Conservation (phyloP, 2,329 filamentous ascomycete species). For the Magnaporthiopsis rhizophila region DNA sequence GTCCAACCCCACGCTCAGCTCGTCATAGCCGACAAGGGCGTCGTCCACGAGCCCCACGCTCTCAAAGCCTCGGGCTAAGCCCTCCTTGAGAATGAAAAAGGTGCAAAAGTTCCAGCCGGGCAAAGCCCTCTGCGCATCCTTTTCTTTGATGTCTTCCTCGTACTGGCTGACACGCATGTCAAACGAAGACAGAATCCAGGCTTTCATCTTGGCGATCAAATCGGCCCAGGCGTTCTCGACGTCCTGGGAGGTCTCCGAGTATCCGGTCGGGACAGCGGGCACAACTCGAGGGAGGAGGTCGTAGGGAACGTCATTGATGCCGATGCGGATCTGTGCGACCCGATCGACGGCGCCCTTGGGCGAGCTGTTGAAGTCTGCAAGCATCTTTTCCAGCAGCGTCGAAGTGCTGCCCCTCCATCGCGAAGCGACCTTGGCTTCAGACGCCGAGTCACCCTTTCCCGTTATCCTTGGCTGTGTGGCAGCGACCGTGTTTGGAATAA, state of each 20-base stretch:
- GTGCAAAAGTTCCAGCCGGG: slow-evolving; percentile 99
- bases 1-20: slow-evolving; percentile 82
- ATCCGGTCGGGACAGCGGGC: slow-evolving; percentile 54
- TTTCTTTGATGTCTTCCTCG: slow-evolving; percentile 94
- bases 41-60: slow-evolving; percentile 94
- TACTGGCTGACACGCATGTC: slow-evolving; percentile 88
- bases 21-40: slow-evolving; percentile 88
- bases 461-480: slow-evolving; percentile 66
- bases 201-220: slow-evolving; percentile 78
- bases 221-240: slow-evolving; percentile 77
- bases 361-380: slow-evolving; percentile 78
- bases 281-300: slow-evolving; percentile 55
- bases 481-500: slow-evolving; percentile 76
- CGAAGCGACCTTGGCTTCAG: slow-evolving; percentile 38
- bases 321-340: slow-evolving; percentile 77
- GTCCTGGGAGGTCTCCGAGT: slow-evolving; percentile 67
- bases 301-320: slow-evolving; percentile 60
- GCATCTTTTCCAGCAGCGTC: slow-evolving; percentile 78
- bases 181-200: slow-evolving; percentile 79
- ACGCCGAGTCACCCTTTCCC: slow-evolving; percentile 37
- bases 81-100: slow-evolving; percentile 96
- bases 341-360: slow-evolving; percentile 65
- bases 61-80: slow-evolving; percentile 86
- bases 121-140: slow-evolving; percentile 75
- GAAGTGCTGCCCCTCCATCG: slow-evolving; percentile 42